Base-by-base conservation (phyloP, 2,329 filamentous ascomycete species). In the Microcera coccophila region DNA sequence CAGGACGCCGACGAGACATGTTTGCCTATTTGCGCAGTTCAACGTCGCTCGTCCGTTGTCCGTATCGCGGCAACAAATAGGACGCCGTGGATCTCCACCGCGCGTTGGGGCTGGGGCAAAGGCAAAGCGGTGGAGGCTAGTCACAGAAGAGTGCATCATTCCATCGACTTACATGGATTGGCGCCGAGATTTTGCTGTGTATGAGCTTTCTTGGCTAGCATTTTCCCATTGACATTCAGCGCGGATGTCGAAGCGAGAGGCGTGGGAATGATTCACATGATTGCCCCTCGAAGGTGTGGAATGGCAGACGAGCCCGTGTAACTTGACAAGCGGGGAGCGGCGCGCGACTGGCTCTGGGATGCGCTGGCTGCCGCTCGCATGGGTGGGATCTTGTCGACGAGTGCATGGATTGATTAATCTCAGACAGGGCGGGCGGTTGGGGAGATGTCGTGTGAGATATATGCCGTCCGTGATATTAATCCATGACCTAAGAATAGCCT, bases 1-100 rank as follows among this genome's bases (percentile, higher is more conserved):
- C 9, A 14, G 24, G 24, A 41, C 20, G 38, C 14, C 32, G 22
- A 41, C 34, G 34, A 38, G 39, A 38, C 28, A 41, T 31, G 28
- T 20, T 20, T 18, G 37, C 24, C 35, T 33, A 36, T 18, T 17
- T 22, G 32, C 43, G 34, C 38, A 19, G 36, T 37, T 22, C 21
- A 38, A 37, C 15, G 29, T 35, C 11, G 33, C 8, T 35, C n/a
- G 22, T 28, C 16, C 19, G 43, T 21, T 38, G n/a, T 20, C 32
- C 51, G 50, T 43, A 41, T 48, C 51, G 51, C 48, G 51, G 48
- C 46, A 54, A 46, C 35, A 45, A 52, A 45, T 36, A 29, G 45
- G 41, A 35, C 39, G 35, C 42, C 38, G 48, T 43, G 42, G 12
- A 19, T 39, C n/a, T n/a, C n/a, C n/a, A n/a, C n/a, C n/a, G n/a